Conservation (phyloP, 768 basidiomycete species). For the Hygrocybe coccinea region DNA sequence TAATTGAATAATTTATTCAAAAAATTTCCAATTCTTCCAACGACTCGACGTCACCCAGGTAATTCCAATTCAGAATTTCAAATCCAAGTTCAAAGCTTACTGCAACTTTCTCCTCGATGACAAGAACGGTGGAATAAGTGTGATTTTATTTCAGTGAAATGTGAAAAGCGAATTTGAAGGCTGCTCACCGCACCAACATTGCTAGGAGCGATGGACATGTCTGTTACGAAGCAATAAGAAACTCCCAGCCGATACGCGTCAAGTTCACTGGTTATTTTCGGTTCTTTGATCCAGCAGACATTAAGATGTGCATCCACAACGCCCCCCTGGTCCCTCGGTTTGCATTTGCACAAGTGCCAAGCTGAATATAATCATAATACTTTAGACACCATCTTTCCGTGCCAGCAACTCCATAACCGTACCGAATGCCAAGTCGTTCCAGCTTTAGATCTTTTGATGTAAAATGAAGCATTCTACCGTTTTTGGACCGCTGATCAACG, state of each 20-base stretch:
- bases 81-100: conserved; percentile 46
- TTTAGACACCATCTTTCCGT: neutral
- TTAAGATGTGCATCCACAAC: conserved; percentile 60
- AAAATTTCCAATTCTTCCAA: too few species aligned
- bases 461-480: neutral
- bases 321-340: conserved; percentile 50
- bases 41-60: too few species aligned
- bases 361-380: conserved; percentile 34
- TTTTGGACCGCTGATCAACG: too few species aligned
- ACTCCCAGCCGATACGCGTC: neutral
- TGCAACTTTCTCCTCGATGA: conserved; percentile 57
- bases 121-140: conserved; percentile 36
- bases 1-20: too few species aligned
- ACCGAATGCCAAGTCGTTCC: conserved; percentile 46
- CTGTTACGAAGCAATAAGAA: neutral
- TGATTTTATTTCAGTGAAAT: conserved; percentile 13
- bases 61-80: neutral
- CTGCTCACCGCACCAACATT: conserved; percentile 26
- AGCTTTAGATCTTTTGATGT: conserved; percentile 22
- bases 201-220: conserved; percentile 28
- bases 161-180: neutral
- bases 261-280: conserved; percentile 53
- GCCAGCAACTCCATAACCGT: conserved; percentile 4
- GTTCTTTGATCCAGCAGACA: conserved; percentile 53
- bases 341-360: conserved; percentile 70